phyloP scores from a whole-genome alignment of 2,329 filamentous ascomycete genomes.

The Microsporum audouinii region DNA sequence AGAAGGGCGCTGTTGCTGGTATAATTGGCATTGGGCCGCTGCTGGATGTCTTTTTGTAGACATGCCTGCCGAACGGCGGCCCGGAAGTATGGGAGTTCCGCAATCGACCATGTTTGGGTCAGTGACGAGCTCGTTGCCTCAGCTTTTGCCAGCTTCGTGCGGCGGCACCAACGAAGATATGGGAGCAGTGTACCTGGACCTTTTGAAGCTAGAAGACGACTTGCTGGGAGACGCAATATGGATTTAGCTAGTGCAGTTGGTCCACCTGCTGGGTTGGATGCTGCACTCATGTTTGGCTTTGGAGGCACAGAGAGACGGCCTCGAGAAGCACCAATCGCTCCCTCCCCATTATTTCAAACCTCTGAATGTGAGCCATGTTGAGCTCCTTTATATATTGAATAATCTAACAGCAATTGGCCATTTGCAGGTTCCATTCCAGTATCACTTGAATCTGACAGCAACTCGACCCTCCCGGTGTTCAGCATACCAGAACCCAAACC shows the following conservation, averaged over 20 bases:
- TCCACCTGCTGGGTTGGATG: slow-evolving; percentile 25
- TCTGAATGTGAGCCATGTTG: background rate
- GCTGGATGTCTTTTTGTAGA: slow-evolving; percentile 32
- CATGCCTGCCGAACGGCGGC: slow-evolving; percentile 32
- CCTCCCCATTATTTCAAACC: background rate
- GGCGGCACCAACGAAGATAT: slow-evolving; percentile 39
- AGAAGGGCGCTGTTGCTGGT: background rate
- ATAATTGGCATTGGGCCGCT: background rate
- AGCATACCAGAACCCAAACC: background rate
- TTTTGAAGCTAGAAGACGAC: slow-evolving; percentile 48
- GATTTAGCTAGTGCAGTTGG: slow-evolving; percentile 31
- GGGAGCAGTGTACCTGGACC: slow-evolving; percentile 52
- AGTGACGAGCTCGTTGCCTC: slow-evolving; percentile 35
- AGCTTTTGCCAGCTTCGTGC: slow-evolving; percentile 40
- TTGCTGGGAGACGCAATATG: slow-evolving; percentile 46
- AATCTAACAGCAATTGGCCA: background rate
- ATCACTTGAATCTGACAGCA: background rate
- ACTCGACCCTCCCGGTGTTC: background rate
- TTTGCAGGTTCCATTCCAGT: background rate
- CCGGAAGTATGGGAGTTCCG: slow-evolving; percentile 17
- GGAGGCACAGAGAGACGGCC: slow-evolving; percentile 20
- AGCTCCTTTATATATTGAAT: background rate
- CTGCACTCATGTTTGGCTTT: slow-evolving; percentile 32
- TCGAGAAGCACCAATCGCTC: background rate
- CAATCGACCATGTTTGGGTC: slow-evolving; percentile 34